A percentile compares a stretch with the other conserved stretches of the same genome.
Conservation (phyloP, 352 stramenopile species). For the Pythium biforme region DNA sequence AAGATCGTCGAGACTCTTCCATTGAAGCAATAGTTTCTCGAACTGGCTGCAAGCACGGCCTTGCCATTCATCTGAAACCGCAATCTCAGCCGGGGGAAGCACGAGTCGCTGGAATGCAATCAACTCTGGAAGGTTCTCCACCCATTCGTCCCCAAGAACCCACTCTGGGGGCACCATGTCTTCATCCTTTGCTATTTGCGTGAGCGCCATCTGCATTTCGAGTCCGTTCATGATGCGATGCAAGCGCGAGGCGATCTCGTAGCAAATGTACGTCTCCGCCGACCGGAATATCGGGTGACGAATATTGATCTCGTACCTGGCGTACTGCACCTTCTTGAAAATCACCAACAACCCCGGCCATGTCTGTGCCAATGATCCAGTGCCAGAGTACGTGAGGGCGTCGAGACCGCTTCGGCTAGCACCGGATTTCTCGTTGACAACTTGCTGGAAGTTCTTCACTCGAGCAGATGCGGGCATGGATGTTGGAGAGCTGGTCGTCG, state of each 20-base stretch:
- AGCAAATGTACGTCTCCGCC: conserved; percentile 59
- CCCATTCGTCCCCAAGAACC: conserved; percentile 48
- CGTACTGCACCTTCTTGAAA: conserved; percentile 71
- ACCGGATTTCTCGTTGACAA: conserved; percentile 15
- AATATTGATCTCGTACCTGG: conserved; percentile 41
- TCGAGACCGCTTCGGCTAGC: conserved; percentile 10
- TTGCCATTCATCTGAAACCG: conserved; percentile 18
- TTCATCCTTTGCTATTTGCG: conserved; percentile 17
- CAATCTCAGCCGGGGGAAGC: neutral
- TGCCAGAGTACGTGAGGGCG: conserved; percentile 16
- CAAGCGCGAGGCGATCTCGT: conserved; percentile 59
- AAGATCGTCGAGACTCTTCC: conserved; percentile 61
- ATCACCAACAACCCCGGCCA: conserved; percentile 75
- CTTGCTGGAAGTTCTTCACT: conserved; percentile 24
- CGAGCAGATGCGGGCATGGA: conserved; percentile 16
- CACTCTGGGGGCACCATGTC: conserved; percentile 34
- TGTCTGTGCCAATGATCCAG: conserved; percentile 29
- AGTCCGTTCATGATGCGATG: conserved; percentile 48
- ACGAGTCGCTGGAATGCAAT: conserved; percentile 51
- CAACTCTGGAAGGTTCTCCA: conserved; percentile 37
- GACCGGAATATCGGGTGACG: conserved; percentile 41
- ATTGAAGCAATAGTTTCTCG: conserved; percentile 33
- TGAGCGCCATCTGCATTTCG: conserved; percentile 42
- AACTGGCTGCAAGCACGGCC: conserved; percentile 56
- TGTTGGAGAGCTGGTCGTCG: conserved; percentile 9